phyloP scores from a whole-genome alignment of 2,329 filamentous ascomycete genomes.

The Colletotrichum tofieldiae region DNA sequence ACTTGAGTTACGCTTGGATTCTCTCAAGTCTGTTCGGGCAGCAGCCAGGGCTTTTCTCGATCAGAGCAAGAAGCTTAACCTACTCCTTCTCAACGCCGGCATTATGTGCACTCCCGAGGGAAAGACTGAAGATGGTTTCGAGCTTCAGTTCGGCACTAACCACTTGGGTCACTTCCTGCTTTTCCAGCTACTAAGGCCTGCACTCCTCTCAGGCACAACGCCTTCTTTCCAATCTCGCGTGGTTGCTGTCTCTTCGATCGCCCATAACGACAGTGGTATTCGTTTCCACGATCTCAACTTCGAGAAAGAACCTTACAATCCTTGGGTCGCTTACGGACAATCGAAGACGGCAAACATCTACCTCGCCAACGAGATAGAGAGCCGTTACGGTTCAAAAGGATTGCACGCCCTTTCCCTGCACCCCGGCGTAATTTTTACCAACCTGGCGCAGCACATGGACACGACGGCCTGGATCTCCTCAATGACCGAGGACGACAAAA shows the following conservation, averaged over 20 bases:
- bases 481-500: not conserved
- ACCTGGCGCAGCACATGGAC: not conserved
- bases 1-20: constrained; percentile 30
- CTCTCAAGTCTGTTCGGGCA: constrained; percentile 43
- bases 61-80: constrained; percentile 53
- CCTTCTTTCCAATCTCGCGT: constrained; percentile 62
- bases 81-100: constrained; percentile 61
- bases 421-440: constrained; percentile 33
- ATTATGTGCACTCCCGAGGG: constrained; percentile 53
- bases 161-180: constrained; percentile 49
- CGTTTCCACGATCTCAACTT: constrained; percentile 51
- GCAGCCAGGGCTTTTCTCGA: constrained; percentile 52
- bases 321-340: constrained; percentile 60
- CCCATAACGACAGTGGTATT: constrained; percentile 55
- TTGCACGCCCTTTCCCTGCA: constrained; percentile 51
- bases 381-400: constrained; percentile 47
- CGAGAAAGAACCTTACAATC: constrained; percentile 49
- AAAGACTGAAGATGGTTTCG: constrained; percentile 45
- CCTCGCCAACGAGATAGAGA: constrained; percentile 66
- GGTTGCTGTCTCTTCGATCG: constrained; percentile 60
- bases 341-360: constrained; percentile 67
- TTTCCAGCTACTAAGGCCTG: constrained; percentile 48
- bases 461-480: not conserved
- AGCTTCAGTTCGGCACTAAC: constrained; percentile 49
- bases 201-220: constrained; percentile 13